A percentile compares a stretch with the other conserved stretches of the same genome.
Evolutionary conservation across 352 stramenopile genomes (phyloP).

Genomic region (Globisporangium cystogenes): DNA sequence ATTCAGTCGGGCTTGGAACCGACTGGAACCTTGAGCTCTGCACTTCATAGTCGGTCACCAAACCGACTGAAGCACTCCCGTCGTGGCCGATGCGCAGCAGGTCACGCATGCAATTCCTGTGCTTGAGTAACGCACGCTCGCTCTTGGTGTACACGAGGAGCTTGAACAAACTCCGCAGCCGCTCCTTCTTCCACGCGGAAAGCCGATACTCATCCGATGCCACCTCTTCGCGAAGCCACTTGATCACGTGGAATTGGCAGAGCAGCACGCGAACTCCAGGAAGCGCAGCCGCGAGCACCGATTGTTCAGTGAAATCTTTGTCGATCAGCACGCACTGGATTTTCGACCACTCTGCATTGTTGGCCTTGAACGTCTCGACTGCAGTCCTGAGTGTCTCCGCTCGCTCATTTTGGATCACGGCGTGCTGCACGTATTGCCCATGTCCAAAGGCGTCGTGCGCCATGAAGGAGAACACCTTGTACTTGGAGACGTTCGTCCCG

Average conservation of each 20-base stretch:
- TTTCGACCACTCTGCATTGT: background rate
- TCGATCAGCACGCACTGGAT: constrained; percentile 14
- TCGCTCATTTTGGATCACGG: background rate
- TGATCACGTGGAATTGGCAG: constrained; percentile 24
- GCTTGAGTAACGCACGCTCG: constrained; percentile 2
- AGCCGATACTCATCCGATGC: constrained; percentile 10
- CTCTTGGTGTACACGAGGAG: constrained; percentile 15
- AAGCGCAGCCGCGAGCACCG: constrained; percentile 8
- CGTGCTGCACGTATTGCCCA: background rate
- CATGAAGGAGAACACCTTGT: background rate
- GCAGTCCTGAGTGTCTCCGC: background rate
- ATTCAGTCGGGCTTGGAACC: too few species aligned
- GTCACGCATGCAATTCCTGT: constrained; percentile 7
- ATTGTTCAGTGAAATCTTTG: constrained; percentile 21
- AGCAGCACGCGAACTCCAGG: constrained; percentile 9
- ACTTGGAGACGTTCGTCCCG: background rate
- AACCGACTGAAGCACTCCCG: background rate
- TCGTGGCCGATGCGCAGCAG: background rate
- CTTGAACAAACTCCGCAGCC: constrained; percentile 6
- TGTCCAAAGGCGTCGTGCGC: background rate
- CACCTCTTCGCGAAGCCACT: constrained; percentile 14
- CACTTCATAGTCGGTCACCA: background rate
- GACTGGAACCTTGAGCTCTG: background rate
- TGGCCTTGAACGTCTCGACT: background rate
- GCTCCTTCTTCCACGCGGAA: constrained; percentile 14